Base-by-base conservation (phyloP, 2,329 filamentous ascomycete species). In the Fusarium sp. region DNA sequence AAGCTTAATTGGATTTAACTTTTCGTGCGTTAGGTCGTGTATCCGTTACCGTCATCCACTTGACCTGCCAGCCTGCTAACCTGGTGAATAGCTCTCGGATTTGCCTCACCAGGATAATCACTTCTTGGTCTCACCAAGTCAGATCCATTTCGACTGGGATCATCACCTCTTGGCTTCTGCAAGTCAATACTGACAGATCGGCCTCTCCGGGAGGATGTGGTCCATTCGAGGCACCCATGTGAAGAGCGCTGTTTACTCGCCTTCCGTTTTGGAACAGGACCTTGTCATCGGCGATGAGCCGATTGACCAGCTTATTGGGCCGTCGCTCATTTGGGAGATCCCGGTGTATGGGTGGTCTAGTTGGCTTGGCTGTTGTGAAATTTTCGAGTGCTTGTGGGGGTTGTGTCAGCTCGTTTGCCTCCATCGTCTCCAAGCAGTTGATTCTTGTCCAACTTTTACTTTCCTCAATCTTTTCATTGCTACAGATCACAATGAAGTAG, bases 211-310 rank as follows among this genome's bases (percentile, higher is more conserved):
- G 14, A 1, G 25, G 16, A 13, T 57, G 61, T 45, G n/a, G 36
- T 45, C 50, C 62, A 64, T 45, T 63, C 11, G 36, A 64, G 29
- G 29, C n/a, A 33, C 62, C 47, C 62, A 64, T 64, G 62, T 64
- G 62, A 58, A 29, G 8, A 27, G 22, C 5, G 5, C 62, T 45
- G 27, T 31, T 6, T 29, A 33, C 20, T 33, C 22, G 62, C 62
- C 50, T 64, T 64, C 62, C 50, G 6, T 42, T 57, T 45, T 45
- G 27, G 36, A 25, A 8, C 22, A 22, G 25, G 11, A 2, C n/a
- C 29, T 42, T 14, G 22, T 20, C 31, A 22, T 63, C 45, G 60
- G 42, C n/a, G 14, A 47, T 47, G 27, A 36, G 20, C 42, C 31
- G 60, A 27, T 50, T 27, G 13, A 3, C 20, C 22, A 52, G 18